Conservation (phyloP, 495 filamentous ascomycete genomes). For the Tuber melanosporum region DNA sequence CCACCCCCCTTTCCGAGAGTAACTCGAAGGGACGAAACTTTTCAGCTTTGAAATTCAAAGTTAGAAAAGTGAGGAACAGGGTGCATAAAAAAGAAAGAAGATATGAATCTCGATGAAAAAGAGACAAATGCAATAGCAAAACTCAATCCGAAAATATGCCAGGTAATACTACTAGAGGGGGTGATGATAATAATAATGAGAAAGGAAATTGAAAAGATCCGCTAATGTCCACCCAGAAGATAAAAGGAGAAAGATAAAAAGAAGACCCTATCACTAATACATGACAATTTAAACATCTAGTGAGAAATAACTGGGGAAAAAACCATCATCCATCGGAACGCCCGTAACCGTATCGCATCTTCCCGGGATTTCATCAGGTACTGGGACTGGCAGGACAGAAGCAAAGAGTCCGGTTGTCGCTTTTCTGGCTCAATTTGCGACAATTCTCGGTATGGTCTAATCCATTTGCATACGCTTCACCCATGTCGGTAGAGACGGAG, state of each 20-base stretch:
- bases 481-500: background rate
- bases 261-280: background rate
- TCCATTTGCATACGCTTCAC: constrained; percentile 17
- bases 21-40: background rate
- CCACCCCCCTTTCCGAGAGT: constrained; percentile 1
- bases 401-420: constrained; percentile 26
- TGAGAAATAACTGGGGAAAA: background rate
- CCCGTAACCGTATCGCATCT: background rate
- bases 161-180: background rate
- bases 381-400: constrained; percentile 10
- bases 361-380: background rate
- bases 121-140: constrained; percentile 12
- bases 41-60: background rate
- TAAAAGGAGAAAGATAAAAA: background rate
- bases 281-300: background rate
- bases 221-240: background rate
- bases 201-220: constrained; percentile 5
- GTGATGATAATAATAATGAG: background rate
- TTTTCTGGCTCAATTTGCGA: constrained; percentile 8
- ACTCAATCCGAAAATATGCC: constrained; percentile 12
- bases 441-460: constrained; percentile 18
- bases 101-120: constrained; percentile 12
- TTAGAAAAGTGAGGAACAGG: background rate
- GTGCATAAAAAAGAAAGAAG: background rate
- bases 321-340: background rate